Base-by-base conservation (phyloP, 163 green algal species). In the Chlamydomonas reinhardtii region DNA sequence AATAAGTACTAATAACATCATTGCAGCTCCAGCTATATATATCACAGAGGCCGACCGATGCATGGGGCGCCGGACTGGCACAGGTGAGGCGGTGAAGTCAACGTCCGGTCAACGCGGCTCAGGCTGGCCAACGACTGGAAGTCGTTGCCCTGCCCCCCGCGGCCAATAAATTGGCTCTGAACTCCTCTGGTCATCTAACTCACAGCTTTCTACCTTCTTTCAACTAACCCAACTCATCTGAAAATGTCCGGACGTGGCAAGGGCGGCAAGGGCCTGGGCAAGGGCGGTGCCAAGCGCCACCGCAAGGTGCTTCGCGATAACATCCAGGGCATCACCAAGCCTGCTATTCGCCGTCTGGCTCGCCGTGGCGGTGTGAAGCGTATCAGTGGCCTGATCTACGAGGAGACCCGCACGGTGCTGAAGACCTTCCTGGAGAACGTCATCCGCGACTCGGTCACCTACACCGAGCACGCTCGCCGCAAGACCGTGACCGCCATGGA, bases 391-490 rank as follows among this genome's bases (percentile, higher is more conserved):
- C 95, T 98, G 68, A 98, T 98, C 92, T 98, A 98, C 89, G 95
- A 98, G 94, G 96, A 98, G 94, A 98, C 96, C 74, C 93, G 96
- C 76, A 95, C 94, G 83, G 96, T 98, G 64, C 94, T 98, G 76
- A 98, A 98, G 94, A 93, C 98, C 73, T 99, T 99, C 93, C 94
- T 99, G 48, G 96, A 99, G 94, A 99, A 99, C 90, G 96, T 99
- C 71, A 97, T 99, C 92, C 94, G 95, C 61, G 96, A 99, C 74
- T 95, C 96, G 25, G 97, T 99, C 61, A 98, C 95, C 84, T 98
- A 98, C 93, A 97, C 95, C 54, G 95, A 98, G 93, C 95, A 98
- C 92, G 95, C 95, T 48, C 88, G 94, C 73, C 86, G 95, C 66
- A 98, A 97, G 93, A 98, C 95, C 27, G 95, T 98, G 66, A 98